Evolutionary conservation across 176 grass and related monocot species (phyloP).

Genomic region (Ensete ventricosum): DNA sequence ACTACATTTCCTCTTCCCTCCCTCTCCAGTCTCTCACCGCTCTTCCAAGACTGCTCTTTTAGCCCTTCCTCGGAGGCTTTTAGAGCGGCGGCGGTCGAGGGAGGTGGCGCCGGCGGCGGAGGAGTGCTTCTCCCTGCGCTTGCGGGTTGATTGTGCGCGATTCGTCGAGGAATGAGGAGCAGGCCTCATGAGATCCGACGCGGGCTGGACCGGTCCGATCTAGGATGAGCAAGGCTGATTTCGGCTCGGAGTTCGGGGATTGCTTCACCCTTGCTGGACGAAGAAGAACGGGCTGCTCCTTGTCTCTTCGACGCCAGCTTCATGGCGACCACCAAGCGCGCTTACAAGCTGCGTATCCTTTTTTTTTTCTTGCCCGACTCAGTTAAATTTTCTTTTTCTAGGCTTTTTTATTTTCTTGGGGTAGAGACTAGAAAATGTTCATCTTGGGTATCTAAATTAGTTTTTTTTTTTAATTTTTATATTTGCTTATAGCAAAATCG

Average conservation of each 20-base stretch:
- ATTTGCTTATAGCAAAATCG: too few relatives aligned
- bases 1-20: too few relatives aligned
- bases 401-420: neutral
- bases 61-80: too few relatives aligned
- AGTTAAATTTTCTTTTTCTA: neutral
- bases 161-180: neutral
- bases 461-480: too few relatives aligned
- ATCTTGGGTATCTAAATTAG: too few relatives aligned
- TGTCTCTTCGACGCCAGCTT: slow-evolving; percentile 13
- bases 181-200: neutral
- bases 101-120: too few relatives aligned
- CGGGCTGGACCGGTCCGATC: neutral
- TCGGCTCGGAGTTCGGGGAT: neutral
- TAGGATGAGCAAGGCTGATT: neutral
- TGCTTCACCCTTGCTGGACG: slow-evolving; percentile 22
- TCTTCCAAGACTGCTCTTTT: too few relatives aligned
- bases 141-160: neutral
- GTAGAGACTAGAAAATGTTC: too few relatives aligned
- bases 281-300: neutral
- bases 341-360: slow-evolving; percentile 99
- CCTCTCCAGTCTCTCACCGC: too few relatives aligned
- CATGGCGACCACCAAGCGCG: slow-evolving; percentile 98
- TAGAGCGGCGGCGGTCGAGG: too few relatives aligned
- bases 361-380: slow-evolving; percentile 11
- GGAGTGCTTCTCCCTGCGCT: neutral